Base-by-base conservation (phyloP, 148 eudicot species). In the Amaranthus palmeri region DNA sequence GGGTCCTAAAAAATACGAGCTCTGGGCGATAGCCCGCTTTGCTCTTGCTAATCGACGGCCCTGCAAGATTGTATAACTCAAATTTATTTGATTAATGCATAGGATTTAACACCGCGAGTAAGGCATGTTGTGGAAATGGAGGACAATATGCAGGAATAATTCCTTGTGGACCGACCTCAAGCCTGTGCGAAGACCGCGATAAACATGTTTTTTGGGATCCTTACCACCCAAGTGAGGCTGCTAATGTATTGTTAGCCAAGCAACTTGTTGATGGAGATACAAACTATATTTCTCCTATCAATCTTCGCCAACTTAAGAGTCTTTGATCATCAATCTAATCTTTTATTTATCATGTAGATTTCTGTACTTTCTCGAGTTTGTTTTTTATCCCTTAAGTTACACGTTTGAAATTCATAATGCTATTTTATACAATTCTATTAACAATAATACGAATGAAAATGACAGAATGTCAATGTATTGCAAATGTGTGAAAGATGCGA, bases 151-250 rank as follows among this genome's bases (percentile, higher is more conserved):
- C 98, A 0, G 98, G 98, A 13, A 88, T 93, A 15, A 73, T 93
- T 60, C 98, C 98, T 4, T 93, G 98, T 44, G 90, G 92, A 48
- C 92, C 98, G 0, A 70, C 83, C 0, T 93, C 98, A 17, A 90
- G 85, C 59, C 42, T 93, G 81, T 93, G 98, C 73, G 53, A 81
- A n/a, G 96, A 93, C 72, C 81, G 95, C 0, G 83, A 82, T 63
- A 93, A 87, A 76, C 95, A 93, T 52, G 92, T 93, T 4, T 93
- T 93, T 59, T 93, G 98, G 98, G 98, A 93, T 73, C 95, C 96
- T 62, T 93, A 93, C 75, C 98, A 93, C 77, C 98, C 98, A 5
- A 93, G 98, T 52, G 81, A 93, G 75, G 98, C 98, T 64, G 92
- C 98, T 51, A 93, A 90, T 51, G 2, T 88, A 12, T 72, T 93